Base-by-base conservation (phyloP, 352 stramenopile species). In the Phytophthora sansomeana region DNA sequence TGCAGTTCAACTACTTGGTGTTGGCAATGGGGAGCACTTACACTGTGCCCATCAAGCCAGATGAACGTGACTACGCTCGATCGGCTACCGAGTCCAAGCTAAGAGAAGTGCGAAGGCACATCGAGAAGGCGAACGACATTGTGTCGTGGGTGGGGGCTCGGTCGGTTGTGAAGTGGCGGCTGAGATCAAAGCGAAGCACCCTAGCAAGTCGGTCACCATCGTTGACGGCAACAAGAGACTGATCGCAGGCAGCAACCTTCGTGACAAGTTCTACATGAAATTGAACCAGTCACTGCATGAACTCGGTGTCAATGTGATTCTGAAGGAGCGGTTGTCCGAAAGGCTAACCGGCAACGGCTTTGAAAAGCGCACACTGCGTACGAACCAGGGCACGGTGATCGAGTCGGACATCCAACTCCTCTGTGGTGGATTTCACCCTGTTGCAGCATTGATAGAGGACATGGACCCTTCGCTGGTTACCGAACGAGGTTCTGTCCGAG, bases 1-100 rank as follows among this genome's bases (percentile, higher is more conserved):
- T 92, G 6, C 14, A 41, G 1, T 90, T 86, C 42, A 80, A 89
- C 74, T 92, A 86, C 50, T 63, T 92, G 6, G 69, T 92, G 24
- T 55, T 92, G 21, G 83, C 83, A 0, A 92, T 72, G 1, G 80
- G 81, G 2, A 89, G 78, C 63, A 78, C 66, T 8, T 90, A 90
- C 67, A 58, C 80, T 0, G 65, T 73, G 11, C 81, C 81, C 0
- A 84, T 90, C 50, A 92, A 91, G 42, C 78, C 53, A 8, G 71
- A 51, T 48, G 48, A 30, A 19, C 19, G 30, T 9, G 56, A 80
- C 46, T 80, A 55, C 49, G 49, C 58, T 44, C 71, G 72, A 2
- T 59, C 53, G 7, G 21, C 46, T 7, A 76, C 68, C 6, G 75
- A 89, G 50, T 9, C 4, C 1, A 76, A 82, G 48, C 52, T 91